Evolutionary conservation across 768 basidiomycete species (phyloP).

Genomic region (Filobasidium floriforme): DNA sequence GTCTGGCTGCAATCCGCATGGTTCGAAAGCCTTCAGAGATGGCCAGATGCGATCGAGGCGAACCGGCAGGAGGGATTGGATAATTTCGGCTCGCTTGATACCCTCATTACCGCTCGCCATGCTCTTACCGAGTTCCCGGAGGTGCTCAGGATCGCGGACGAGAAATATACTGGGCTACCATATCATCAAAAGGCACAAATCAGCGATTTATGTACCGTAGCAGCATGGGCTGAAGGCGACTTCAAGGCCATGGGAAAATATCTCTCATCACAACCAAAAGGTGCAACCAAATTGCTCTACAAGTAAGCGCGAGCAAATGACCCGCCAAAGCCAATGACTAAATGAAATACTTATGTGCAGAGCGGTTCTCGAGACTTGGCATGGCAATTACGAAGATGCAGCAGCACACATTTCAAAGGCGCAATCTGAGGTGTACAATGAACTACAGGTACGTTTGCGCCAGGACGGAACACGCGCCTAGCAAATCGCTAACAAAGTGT

Average conservation of each 20-base stretch:
- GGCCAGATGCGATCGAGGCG: slow-evolving; percentile 21
- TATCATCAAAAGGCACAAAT: slow-evolving; percentile 36
- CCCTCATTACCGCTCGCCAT: slow-evolving; percentile 21
- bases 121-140: slow-evolving; percentile 35
- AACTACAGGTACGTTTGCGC: too few species aligned
- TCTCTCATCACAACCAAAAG: slow-evolving; percentile 39
- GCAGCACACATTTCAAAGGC: slow-evolving; percentile 41
- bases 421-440: slow-evolving; percentile 39
- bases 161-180: slow-evolving; percentile 34
- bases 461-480: too few species aligned
- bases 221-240: slow-evolving; percentile 40
- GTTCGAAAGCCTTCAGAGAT: slow-evolving; percentile 17
- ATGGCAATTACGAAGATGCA: slow-evolving; percentile 34
- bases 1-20: slow-evolving; percentile 16
- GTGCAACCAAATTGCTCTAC: slow-evolving; percentile 41
- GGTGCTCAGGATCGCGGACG: slow-evolving; percentile 34
- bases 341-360: background rate
- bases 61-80: background rate
- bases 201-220: slow-evolving; percentile 38
- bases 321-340: background rate
- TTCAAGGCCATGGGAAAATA: slow-evolving; percentile 42
- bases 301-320: slow-evolving; percentile 23
- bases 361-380: slow-evolving; percentile 42
- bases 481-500: too few species aligned
- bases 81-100: background rate